These are phyloP conservation scores for Mimosa pudica DNA, from an alignment of 306 rosid species.

Conservation along the genomic window DNA sequence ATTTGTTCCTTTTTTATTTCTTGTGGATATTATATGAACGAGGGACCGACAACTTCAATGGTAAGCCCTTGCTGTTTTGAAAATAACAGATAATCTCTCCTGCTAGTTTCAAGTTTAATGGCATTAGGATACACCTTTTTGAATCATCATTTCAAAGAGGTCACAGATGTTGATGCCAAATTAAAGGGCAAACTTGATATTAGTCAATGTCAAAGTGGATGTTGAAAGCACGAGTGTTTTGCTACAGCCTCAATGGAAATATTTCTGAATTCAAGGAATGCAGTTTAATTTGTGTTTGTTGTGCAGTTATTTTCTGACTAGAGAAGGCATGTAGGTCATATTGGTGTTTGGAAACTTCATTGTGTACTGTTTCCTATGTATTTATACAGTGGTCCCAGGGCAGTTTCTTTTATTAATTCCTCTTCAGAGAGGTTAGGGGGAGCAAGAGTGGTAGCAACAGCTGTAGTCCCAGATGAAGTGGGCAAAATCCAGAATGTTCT, in stretches of 20 bases:
- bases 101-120: slow-evolving; percentile 28
- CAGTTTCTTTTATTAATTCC: slow-evolving; percentile 79
- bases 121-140: slow-evolving; percentile 90
- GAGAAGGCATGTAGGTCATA: slow-evolving; percentile 9
- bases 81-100: slow-evolving; percentile 20
- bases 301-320: neutral
- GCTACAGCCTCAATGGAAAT: slow-evolving; percentile 46
- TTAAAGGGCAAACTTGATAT: slow-evolving; percentile 57
- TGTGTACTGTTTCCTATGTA: slow-evolving; percentile 26
- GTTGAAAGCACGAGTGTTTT: slow-evolving; percentile 53
- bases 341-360: slow-evolving; percentile 24
- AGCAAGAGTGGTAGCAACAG: slow-evolving; percentile 69
- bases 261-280: slow-evolving; percentile 12
- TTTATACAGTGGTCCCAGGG: slow-evolving; percentile 83
- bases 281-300: slow-evolving; percentile 4
- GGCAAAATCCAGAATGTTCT: slow-evolving; percentile 69
- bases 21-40: slow-evolving; percentile 20
- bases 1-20: neutral
- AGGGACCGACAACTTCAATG: slow-evolving; percentile 19
- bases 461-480: slow-evolving; percentile 76
- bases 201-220: slow-evolving; percentile 51
- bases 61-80: slow-evolving; percentile 1
- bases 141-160: slow-evolving; percentile 77
- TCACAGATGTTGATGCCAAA: slow-evolving; percentile 75
- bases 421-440: slow-evolving; percentile 89